Evolutionary conservation across 768 basidiomycete genomes (phyloP), one percentile per base, ranked within the genome.

Genomic region (Butyriboletus loyo): DNA sequence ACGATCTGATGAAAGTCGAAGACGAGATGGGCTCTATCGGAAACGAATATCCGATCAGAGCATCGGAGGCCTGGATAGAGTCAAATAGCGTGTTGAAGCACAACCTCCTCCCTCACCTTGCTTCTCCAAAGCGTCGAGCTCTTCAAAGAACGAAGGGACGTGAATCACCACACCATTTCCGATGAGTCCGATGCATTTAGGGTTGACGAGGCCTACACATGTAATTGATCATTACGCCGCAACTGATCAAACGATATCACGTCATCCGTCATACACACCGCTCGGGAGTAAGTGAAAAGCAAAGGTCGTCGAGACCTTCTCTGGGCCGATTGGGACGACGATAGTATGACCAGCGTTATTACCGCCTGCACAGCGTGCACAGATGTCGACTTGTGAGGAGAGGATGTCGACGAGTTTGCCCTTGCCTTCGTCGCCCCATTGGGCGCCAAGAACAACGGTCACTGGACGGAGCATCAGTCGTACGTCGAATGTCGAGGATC

Each of bases 1-100:
- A 98, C 97, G 65, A 98, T 98, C 75, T 99, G 97, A 73, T 99
- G 97, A 71, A 99, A 98, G 68, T 98, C 97, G 65, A 99, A 94
- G 31, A 99, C 97, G 55, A 99, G 85, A 57, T 96, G 92, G 4
- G 97, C 92, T 57, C 97, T 87, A 73, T 98, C 94, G 24, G 96
- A 98, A 60, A 99, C 79, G 68, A 97, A 89, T 19, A 99, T 73
- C 31, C 97, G 86, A 52, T 81, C 80, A 11, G 82, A 81, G 72
- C 92, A 96, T 64, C 88, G 79, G 37, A 99, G 82, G 19, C 96
- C 95, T 97, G 49, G 34, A 47, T 11, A 30, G 17, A 7, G 27
- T 61, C 35, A 61, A 60, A 50, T 17, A 2, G 17, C 17, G 13
- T 27, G 27, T n/a, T 5, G 13, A 41, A 42, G 5, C 1, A 5